These are phyloP conservation scores for Lactarius quietus DNA, from an alignment of 768 basidiomycete genomes.

Conservation along the genomic window DNA sequence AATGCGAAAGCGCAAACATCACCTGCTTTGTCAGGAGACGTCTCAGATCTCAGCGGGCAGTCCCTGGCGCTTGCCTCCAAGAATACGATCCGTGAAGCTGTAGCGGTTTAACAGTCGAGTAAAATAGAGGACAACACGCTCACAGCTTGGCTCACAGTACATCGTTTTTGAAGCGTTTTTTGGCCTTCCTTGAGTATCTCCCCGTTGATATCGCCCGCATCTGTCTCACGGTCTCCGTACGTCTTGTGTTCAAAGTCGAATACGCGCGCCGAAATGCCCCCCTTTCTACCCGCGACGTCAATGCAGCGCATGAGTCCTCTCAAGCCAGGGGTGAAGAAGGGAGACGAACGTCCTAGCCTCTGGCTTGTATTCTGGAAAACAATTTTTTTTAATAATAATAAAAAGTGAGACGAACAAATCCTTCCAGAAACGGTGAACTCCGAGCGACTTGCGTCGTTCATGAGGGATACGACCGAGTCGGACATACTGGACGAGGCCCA, in stretches of 20 bases:
- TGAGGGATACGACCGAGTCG: conserved; percentile 90
- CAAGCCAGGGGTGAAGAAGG: conserved; percentile 67
- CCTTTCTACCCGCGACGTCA: conserved; percentile 96
- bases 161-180: conserved; percentile 92
- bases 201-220: conserved; percentile 90
- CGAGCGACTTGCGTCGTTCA: conserved; percentile 99
- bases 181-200: conserved; percentile 94
- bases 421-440: conserved; percentile 97
- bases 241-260: conserved; percentile 87
- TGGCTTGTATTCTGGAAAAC: no score
- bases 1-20: conserved; percentile 99
- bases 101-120: conserved; percentile 8
- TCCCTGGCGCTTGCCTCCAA: conserved; percentile 90
- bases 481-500: conserved; percentile 93
- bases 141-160: conserved; percentile 98
- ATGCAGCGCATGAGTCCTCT: conserved; percentile 76
- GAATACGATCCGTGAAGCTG: conserved; percentile 91
- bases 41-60: conserved; percentile 57
- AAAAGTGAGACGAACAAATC: no score
- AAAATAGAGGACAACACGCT: conserved; percentile 31
- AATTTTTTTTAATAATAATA: no score
- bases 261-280: conserved; percentile 93
- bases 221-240: conserved; percentile 86
- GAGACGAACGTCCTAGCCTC: conserved; percentile 80
- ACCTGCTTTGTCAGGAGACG: conserved; percentile 78